Percentiles rank a stretch among this genome's conserved stretches.
Evolutionary conservation across 305 asterid species (phyloP).

Genomic region (Fraxinus ornus): DNA sequence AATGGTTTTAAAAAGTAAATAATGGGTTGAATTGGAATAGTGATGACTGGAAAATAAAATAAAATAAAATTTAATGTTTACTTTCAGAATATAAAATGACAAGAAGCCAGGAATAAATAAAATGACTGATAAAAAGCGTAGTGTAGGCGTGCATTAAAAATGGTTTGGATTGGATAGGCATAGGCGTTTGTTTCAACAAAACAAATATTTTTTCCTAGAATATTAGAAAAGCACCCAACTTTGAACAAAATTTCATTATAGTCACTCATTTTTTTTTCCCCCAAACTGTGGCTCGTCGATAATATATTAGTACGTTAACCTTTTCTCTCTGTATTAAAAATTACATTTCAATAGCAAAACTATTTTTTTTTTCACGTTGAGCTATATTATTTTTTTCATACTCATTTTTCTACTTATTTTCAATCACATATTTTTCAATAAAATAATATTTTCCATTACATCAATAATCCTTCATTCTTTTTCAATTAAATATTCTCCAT

Average conservation of each 20-base stretch:
- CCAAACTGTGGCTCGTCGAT: not conserved
- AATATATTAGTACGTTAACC: not conserved
- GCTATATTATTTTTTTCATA: too few relatives aligned
- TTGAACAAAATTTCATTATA: not conserved
- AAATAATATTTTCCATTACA: too few relatives aligned
- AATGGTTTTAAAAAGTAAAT: not conserved
- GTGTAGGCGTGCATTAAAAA: not conserved
- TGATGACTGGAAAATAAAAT: not conserved
- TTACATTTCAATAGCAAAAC: not conserved
- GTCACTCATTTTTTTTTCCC: not conserved
- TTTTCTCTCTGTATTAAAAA: not conserved
- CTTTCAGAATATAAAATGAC: not conserved
- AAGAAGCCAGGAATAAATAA: not conserved
- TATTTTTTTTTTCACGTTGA: too few relatives aligned
- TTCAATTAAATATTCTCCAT: too few relatives aligned
- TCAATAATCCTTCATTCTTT: too few relatives aligned
- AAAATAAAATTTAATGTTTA: not conserved
- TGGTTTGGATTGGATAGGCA: conserved; percentile 3
- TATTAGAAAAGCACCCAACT: not conserved
- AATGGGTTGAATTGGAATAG: not conserved
- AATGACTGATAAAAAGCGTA: not conserved
- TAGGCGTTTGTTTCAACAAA: conserved; percentile 12
- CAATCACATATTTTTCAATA: too few relatives aligned
- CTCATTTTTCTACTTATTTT: too few relatives aligned
- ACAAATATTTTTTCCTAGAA: not conserved